Evolutionary conservation across 2,329 filamentous ascomycete species (phyloP).

Genomic region (Pseudogymnoascus sp.): DNA sequence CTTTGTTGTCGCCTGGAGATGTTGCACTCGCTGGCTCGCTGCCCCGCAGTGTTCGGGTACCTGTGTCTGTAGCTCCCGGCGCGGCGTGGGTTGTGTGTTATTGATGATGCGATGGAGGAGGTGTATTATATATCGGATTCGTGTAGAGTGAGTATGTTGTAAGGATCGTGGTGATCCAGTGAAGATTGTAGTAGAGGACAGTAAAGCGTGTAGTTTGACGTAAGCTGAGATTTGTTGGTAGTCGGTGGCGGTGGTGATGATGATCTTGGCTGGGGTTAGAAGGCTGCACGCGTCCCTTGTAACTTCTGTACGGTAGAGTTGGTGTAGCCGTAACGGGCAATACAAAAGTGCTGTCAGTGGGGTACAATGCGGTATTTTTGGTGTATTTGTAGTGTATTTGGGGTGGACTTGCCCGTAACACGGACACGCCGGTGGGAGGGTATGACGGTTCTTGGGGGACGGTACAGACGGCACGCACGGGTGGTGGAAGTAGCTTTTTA

Average conservation of each 20-base stretch:
- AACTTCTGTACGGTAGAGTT: neutral
- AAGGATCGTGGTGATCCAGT: neutral
- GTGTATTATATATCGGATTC: neutral
- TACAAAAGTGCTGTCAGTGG: neutral
- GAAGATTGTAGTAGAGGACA: neutral
- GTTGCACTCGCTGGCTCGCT: neutral
- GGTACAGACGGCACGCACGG: neutral
- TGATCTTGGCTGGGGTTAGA: neutral
- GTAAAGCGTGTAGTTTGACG: neutral
- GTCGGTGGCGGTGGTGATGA: neutral
- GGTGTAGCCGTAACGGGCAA: conserved; percentile 1
- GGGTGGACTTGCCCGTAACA: neutral
- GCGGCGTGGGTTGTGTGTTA: neutral
- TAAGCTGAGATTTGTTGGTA: conserved; percentile 1
- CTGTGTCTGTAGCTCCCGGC: neutral
- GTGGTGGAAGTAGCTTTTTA: neutral
- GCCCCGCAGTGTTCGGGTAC: conserved; percentile 3
- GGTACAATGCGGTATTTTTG: neutral
- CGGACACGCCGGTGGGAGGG: neutral
- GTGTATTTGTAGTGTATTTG: neutral
- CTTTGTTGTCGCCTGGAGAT: conserved; percentile 7
- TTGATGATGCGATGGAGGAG: neutral
- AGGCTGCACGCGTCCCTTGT: neutral
- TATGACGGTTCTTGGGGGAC: neutral
- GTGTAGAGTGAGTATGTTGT: neutral